Base-by-base conservation (phyloP, 176 grass and related monocot genomes). In the Bonia amplexicaulis region DNA sequence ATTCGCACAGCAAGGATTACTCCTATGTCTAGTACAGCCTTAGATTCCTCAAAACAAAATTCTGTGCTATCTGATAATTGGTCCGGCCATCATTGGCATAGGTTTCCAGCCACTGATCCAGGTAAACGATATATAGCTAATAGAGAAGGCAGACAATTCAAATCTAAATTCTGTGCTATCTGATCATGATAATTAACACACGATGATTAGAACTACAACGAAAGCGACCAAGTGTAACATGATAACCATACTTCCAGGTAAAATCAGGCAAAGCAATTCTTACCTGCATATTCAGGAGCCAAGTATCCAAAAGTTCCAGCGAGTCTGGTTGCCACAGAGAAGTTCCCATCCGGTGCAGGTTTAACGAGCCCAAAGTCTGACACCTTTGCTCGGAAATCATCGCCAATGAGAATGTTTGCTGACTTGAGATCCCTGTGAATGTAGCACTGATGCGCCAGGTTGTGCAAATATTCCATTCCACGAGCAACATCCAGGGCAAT, bases 361-460 rank as follows among this genome's bases (percentile, higher is more conserved):
- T 94, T 99, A 76, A 96, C 87, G 3, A 99, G 85, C 35, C 96
- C 96, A 58, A 99, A 99, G 77, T 99, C 96, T 1, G 96, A 87
- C 6, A 99, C 93, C 83, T 99, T 99, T 29, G 96, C 96, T 13
- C 96, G 83, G 79, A 92, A 94, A 80, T 96, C 91, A 57, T 99
- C 93, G 0, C 96, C 91, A 3, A 99, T 82, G 14, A 99, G 92
- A 83, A 99, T 99, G 78, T 99, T 99, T 42, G 96, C 91, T 0
- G 93, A 92, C 69, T 99, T 99, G 45, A 99, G 92, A 90, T 99
- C 96, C 91, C 96, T 96, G 77, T 99, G 96, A 25, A 99, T 99
- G 85, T 94, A 99, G 54, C 79, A 90, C 16, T 96, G 96, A 37
- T 92, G 89, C 6, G 91, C 96, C 39, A 99, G 87, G 48, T 78